Conservation (phyloP, 768 basidiomycete species). For the Gautieria morchelliformis region DNA sequence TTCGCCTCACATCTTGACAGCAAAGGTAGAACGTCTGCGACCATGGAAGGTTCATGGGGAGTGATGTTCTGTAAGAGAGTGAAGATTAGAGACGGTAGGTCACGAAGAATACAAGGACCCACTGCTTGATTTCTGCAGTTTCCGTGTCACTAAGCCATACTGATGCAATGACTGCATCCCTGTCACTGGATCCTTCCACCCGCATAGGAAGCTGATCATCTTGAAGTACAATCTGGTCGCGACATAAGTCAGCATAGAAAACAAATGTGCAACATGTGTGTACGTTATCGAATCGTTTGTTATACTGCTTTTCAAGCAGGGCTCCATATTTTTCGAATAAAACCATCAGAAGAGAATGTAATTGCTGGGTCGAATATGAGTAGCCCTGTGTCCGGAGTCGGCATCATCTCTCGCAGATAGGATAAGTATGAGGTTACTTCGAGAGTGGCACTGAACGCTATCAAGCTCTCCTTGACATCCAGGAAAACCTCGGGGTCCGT, state of each 20-base stretch:
- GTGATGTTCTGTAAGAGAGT: conserved; percentile 34
- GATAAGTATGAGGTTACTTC: conserved; percentile 47
- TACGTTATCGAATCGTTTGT: conserved; percentile 72
- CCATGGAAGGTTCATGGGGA: conserved; percentile 81
- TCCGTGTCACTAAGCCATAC: conserved; percentile 78
- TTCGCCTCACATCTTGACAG: conserved; percentile 64
- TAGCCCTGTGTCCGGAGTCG: conserved; percentile 48
- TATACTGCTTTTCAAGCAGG: conserved; percentile 74
- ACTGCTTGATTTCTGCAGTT: conserved; percentile 50
- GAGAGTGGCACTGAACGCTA: conserved; percentile 83
- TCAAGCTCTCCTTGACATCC: conserved; percentile 71
- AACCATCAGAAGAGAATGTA: conserved; percentile 77
- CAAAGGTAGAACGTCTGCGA: conserved; percentile 93
- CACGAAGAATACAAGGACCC: conserved; percentile 11
- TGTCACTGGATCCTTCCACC: conserved; percentile 46
- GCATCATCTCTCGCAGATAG: background rate
- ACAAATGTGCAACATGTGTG: conserved; percentile 14
- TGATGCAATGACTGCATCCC: conserved; percentile 63
- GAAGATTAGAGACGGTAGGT: background rate
- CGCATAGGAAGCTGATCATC: conserved; percentile 91
- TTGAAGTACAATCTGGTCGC: conserved; percentile 59
- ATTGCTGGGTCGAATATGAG: conserved; percentile 71
- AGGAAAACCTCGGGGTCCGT: conserved; percentile 76
- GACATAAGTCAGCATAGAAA: background rate
- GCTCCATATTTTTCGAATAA: conserved; percentile 86